Evolutionary conservation across 1,139 yeast genomes (phyloP), one percentile per base, ranked within the genome.

Genomic region (Diutina neorugosa): DNA sequence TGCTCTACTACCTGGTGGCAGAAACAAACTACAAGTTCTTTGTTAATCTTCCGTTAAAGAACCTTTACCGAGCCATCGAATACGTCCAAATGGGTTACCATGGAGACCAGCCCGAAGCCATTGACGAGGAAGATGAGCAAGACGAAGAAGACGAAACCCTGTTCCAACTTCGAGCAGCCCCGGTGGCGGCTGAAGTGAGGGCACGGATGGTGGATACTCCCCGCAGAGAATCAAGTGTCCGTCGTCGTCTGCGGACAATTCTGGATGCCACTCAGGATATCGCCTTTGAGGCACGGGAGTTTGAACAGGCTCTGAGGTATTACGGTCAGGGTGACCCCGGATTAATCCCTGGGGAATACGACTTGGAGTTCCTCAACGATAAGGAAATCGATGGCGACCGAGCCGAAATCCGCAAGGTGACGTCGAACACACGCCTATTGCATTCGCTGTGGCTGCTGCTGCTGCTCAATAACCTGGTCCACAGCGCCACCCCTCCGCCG

Each of bases 21-120:
- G 77, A 73, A 56, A 70, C 74, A 0, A 72, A 74, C 55, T 74
- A 71, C 58, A 65, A 68, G 51, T 68, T 65, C 55, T 74, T 74
- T 58, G 73, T 74, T 41, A 72, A 74, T 56, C 62, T 74, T 11
- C 75, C 77, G 0, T 60, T 74, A 48, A 74, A 74, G 55, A 73
- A 74, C 54, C 60, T 74, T 11, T 74, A 73, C 57, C 71, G 69
- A 55, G 78, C 77, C 0, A 62, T 74, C 42, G 65, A 69, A 50
- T 60, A 60, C 53, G 69, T 67, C n/a, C 76, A 72, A 55, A 66
- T 64, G 58, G 68, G 67, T 21, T 46, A 46, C 27, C 50, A 46
- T 16, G 50, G 50, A 12, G 50, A 46, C 27, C 19, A n/a, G 50
- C 34, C 16, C 16, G 48, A 23, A 12, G 19, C 31, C 4, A 18